Percentiles rank a stretch among this genome's conserved stretches.
These are phyloP conservation scores for Schizophyllum commune DNA, from an alignment of 1,284 basidiomycete genomes.

Conservation along the genomic window DNA sequence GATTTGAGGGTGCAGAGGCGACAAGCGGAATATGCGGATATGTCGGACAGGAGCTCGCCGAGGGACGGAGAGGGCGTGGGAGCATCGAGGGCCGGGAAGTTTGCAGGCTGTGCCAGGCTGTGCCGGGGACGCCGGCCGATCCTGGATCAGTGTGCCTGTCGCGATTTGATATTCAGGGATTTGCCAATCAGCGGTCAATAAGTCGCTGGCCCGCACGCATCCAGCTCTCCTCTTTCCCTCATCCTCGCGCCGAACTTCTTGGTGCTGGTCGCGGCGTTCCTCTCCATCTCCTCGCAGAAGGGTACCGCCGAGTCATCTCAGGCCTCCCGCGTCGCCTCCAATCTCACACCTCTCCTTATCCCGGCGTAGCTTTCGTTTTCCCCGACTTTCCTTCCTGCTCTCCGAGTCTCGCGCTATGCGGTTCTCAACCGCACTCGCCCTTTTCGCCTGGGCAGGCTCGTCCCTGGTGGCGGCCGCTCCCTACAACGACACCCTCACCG, in stretches of 20 bases:
- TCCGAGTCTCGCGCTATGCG: neutral
- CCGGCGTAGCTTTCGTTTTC: neutral
- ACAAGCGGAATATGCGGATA: no score
- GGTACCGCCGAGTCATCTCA: neutral
- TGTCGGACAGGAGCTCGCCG: no score
- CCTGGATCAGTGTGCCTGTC: neutral
- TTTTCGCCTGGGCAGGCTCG: neutral
- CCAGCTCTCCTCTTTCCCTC: neutral
- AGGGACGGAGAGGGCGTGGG: no score
- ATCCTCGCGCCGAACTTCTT: neutral
- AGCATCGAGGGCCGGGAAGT: no score
- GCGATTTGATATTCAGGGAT: neutral
- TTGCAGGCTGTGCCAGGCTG: no score
- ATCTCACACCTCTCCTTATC: neutral
- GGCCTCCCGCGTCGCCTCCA: neutral
- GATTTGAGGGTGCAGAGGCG: no score
- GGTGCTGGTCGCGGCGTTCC: neutral
- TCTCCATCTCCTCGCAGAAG: neutral
- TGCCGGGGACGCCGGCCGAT: neutral
- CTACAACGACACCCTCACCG: conserved; percentile 67
- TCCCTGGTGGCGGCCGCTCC: conserved; percentile 39
- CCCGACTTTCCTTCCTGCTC: neutral
- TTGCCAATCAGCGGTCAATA: neutral
- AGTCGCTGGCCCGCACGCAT: neutral
- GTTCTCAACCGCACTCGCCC: neutral